Evolutionary conservation across 1,284 basidiomycete genomes (phyloP), one percentile per base, ranked within the genome.

Genomic region (Crepidotus sp.): DNA sequence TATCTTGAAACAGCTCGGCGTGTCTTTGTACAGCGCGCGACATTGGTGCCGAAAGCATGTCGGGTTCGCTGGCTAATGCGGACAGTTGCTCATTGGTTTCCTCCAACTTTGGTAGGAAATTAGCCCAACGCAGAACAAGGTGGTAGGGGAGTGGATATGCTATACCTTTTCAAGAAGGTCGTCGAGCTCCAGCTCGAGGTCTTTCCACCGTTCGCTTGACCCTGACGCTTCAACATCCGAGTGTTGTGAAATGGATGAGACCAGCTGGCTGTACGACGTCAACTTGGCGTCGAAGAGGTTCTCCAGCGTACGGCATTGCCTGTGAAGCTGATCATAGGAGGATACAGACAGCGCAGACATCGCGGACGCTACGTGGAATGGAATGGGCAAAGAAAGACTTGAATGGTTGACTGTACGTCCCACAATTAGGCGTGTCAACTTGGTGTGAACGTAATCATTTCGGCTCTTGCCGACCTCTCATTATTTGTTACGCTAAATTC

Each of bases 261-360:
- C 90, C 26, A 96, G 71, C 52, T 87, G 84, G 17, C 88, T 82
- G 63, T 97, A 98, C 6, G 86, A 73, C 0, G 89, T 89, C 15
- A 98, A 74, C 62, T 96, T 93, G 26, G 86, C 72, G 61, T 96
- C 90, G 54, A 97, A 85, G 19, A 92, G 76, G 32, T 88, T 84
- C 62, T 96, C 92, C 24, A 96, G 78, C 6, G 90, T 92, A 55
- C 92, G 74, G 61, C 88, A 91, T 65, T 94, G 89, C 50, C 89
- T 71, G 57, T 93, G 83, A 30, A 89, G 66, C 45, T 79, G 74
- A 55, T 89, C 86, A 63, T 87, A 88, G n/a, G n/a, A n/a, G n/a
- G n/a, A n/a, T n/a, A n/a, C n/a, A n/a, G n/a, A n/a, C n/a, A n/a
- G n/a, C 51, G 69, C 77, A 40, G 80, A 71, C 83, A 86, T 86